Conservation (phyloP, 2,329 filamentous ascomycete species). For the Ampelomyces quisqualis region DNA sequence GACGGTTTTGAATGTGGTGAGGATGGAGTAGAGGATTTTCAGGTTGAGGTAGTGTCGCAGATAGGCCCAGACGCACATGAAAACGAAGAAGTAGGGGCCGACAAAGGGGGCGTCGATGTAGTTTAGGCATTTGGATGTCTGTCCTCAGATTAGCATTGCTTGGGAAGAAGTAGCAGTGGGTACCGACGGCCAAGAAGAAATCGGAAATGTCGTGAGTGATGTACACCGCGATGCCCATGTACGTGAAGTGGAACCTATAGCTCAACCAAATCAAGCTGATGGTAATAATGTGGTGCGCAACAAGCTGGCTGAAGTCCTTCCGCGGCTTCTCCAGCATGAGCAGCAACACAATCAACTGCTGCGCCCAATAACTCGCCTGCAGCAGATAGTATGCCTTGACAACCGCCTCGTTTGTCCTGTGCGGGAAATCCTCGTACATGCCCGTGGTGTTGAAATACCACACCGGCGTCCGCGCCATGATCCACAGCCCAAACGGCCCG, state of each 20-base stretch:
- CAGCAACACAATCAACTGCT: constrained; percentile 85
- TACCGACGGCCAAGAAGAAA: constrained; percentile 88
- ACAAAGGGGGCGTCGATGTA: constrained; percentile 80
- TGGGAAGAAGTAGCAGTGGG: too few species aligned
- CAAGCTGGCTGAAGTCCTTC: constrained; percentile 93
- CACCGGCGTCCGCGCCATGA: constrained; percentile 87
- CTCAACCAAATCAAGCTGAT: constrained; percentile 78
- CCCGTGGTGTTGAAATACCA: constrained; percentile 93
- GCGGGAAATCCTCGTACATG: constrained; percentile 89
- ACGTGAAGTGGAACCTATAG: constrained; percentile 96
- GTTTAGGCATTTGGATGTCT: constrained; percentile 90
- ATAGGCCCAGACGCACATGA: constrained; percentile 85
- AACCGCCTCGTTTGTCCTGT: constrained; percentile 72
- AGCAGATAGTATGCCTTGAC: constrained; percentile 98
- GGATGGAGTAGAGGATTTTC: constrained; percentile 70
- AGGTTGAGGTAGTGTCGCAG: constrained; percentile 84
- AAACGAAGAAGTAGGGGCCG: constrained; percentile 80
- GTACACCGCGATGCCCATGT: constrained; percentile 91
- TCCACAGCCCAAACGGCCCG: constrained; percentile 80
- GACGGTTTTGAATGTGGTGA: constrained; percentile 72
- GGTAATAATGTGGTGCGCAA: constrained; percentile 88
- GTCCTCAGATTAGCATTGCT: constrained; percentile 3
- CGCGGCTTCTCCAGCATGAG: constrained; percentile 88
- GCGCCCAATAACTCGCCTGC: constrained; percentile 91
- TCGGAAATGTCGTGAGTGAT: constrained; percentile 93